Percentiles rank a stretch among this genome's conserved stretches.
Evolutionary conservation across 2,329 filamentous ascomycete genomes (phyloP).

Genomic region (Dothideomycetidae sp.): DNA sequence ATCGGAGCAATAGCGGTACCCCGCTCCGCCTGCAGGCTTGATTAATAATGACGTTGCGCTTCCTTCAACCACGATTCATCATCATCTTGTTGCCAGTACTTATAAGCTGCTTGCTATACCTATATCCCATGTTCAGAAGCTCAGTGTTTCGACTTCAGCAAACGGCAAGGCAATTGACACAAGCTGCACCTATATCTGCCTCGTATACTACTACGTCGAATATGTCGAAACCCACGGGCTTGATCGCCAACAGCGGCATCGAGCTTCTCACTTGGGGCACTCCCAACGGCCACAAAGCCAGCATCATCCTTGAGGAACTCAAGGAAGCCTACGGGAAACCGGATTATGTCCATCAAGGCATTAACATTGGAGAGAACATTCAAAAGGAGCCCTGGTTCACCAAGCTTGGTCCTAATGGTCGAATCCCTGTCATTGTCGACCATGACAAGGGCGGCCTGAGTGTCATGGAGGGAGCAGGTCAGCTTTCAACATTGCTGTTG

Average conservation of each 20-base stretch:
- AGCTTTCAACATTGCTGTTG: slow-evolving; percentile 11
- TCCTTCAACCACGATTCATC: no score
- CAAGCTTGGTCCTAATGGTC: slow-evolving; percentile 47
- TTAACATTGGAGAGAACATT: slow-evolving; percentile 48
- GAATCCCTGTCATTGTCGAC: slow-evolving; percentile 52
- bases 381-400: slow-evolving; percentile 57
- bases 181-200: slow-evolving; percentile 12
- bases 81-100: no score
- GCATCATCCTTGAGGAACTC: slow-evolving; percentile 50
- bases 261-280: slow-evolving; percentile 47
- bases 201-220: slow-evolving; percentile 8
- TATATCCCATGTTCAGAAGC: slow-evolving; percentile 15
- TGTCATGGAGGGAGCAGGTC: slow-evolving; percentile 31
- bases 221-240: slow-evolving; percentile 36
- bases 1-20: no score
- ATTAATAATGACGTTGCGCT: not conserved
- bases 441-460: slow-evolving; percentile 46
- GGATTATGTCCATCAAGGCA: slow-evolving; percentile 43
- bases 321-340: slow-evolving; percentile 44
- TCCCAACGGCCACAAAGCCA: slow-evolving; percentile 38
- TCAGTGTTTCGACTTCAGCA: slow-evolving; percentile 18
- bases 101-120: no score
- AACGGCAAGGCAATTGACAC: slow-evolving; percentile 15
- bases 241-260: slow-evolving; percentile 49
- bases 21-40: no score